Evolutionary conservation across 495 filamentous ascomycete genomes (phyloP), one percentile per base, ranked within the genome.

Genomic region (Talaromyces nanjingensis): DNA sequence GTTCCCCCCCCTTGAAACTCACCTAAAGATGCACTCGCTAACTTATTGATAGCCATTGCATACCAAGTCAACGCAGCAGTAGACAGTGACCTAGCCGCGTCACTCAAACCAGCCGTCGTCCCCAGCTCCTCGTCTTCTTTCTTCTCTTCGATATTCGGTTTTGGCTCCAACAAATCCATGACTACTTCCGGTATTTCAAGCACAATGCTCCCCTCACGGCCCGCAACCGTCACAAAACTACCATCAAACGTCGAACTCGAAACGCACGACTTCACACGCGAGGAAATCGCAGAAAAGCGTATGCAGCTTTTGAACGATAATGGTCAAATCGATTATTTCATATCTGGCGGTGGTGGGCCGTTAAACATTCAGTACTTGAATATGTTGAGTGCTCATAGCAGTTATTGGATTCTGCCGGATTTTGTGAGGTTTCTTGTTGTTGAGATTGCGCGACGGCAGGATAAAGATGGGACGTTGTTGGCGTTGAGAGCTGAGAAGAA

Each of bases 331-430:
- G 94, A 98, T 72, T 98, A 85, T 69, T 96, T 86, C 64, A 74
- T 98, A 3, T 84, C 84, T 52, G 90, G 90, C 52, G 89, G 90
- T 0, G 86, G 89, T 22, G 91, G 93, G 0, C 83, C 92, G 4
- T 78, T 98, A 29, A 93, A 96, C 74, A 90, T 97, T 60, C 93
- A 97, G 78, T 98, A 98, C 72, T 73, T 97, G 4, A 97, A 96
- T 66, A 98, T 98, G 93, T 74, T 98, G 64, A 90, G 91, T 63
- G 94, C 94, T n/a, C 94, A 98, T 74, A 92, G 90, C 63, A 91
- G 89, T 65, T 98, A 98, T 69, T 98, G 94, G 94, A 83, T 83
- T 9, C 85, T 88, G 66, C 81, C 82, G 63, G 94, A 98, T 71
- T 91, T 98, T 74, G 86, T 94, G 25, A 76, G 93, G 42, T 87